Conservation (phyloP, 2,329 filamentous ascomycete genomes). For the Mycosphaerelloides madeirae region DNA sequence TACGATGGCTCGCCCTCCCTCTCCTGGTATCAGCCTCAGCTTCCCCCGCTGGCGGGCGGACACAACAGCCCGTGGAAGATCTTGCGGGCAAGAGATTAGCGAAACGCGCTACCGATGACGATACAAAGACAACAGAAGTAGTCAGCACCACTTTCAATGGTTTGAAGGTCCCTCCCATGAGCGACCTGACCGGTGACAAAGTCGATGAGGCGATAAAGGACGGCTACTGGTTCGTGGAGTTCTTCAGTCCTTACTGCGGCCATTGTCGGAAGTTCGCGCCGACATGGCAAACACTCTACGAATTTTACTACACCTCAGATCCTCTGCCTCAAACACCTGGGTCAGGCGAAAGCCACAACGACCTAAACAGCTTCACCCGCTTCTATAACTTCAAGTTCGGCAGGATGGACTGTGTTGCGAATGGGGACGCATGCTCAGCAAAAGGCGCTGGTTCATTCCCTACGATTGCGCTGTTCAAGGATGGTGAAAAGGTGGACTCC, state of each 20-base stretch:
- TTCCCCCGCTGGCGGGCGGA: constrained; percentile 9
- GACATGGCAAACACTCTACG: constrained; percentile 85
- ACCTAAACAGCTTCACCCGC: constrained; percentile 64
- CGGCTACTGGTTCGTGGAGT: constrained; percentile 61
- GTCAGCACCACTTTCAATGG: constrained; percentile 59
- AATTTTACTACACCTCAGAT: constrained; percentile 89
- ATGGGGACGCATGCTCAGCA: constrained; percentile 69
- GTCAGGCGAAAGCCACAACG: constrained; percentile 40
- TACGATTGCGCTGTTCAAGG: constrained; percentile 71
- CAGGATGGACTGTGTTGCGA: constrained; percentile 77
- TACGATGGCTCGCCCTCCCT: constrained; percentile 28
- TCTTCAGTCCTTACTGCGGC: constrained; percentile 50
- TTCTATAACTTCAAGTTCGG: constrained; percentile 90
- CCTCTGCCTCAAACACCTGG: constrained; percentile 53
- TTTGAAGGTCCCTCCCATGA: constrained; percentile 60
- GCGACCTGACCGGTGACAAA: constrained; percentile 55
- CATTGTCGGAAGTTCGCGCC: constrained; percentile 80
- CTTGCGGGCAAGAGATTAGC: constrained; percentile 9
- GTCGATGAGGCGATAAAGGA: constrained; percentile 56
- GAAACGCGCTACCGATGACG: constrained; percentile 7
- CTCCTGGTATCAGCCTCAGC: constrained; percentile 22
- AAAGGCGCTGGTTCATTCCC: constrained; percentile 68
- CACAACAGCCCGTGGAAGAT: constrained; percentile 12
- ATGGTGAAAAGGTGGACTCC: constrained; percentile 63
- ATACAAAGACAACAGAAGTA: constrained; percentile 15